Percentiles rank a stretch among this genome's conserved stretches.
These are phyloP conservation scores for Rutstroemia sp. DNA, from an alignment of 2,329 filamentous ascomycete genomes.

Conservation along the genomic window DNA sequence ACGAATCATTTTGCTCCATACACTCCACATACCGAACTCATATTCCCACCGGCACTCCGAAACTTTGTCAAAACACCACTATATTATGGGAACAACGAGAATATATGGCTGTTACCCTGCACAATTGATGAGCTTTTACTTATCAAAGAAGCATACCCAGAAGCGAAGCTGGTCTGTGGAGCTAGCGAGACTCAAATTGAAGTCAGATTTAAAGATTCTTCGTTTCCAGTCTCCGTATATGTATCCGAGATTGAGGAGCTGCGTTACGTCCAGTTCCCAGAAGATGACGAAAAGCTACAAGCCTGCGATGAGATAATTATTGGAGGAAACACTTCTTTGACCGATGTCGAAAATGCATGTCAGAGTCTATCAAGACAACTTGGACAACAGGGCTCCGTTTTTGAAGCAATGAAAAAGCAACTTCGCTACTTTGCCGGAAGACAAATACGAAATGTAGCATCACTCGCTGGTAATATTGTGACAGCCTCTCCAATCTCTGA, in stretches of 20 bases:
- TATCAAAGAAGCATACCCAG: conserved; percentile 76
- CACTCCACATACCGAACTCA: conserved; percentile 82
- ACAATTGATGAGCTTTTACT: conserved; percentile 79
- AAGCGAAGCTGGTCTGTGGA: conserved; percentile 86
- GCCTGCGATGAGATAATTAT: conserved; percentile 36
- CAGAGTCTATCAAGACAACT: conserved; percentile 18
- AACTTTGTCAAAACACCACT: conserved; percentile 73
- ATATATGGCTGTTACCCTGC: conserved; percentile 83
- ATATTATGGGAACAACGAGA: conserved; percentile 87
- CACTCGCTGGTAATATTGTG: conserved; percentile 84
- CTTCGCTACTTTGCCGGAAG: conserved; percentile 88
- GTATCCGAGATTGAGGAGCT: conserved; percentile 87
- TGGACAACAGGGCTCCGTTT: conserved; percentile 64
- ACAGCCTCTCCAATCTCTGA: conserved; percentile 95
- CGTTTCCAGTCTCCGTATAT: conserved; percentile 82
- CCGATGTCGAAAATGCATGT: conserved; percentile 67
- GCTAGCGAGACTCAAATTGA: conserved; percentile 97
- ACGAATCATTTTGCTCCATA: conserved; percentile 67
- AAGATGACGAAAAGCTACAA: conserved; percentile 61
- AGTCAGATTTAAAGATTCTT: conserved; percentile 90
- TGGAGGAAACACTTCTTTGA: conserved; percentile 83
- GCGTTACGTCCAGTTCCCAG: conserved; percentile 67
- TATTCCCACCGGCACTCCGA: conserved; percentile 78
- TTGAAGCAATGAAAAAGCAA: conserved; percentile 76
- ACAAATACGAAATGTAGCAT: conserved; percentile 92